Percentiles rank a stretch among this genome's conserved stretches.
phyloP scores from a whole-genome alignment of 345 rosid genomes.

The Viola odorata region DNA sequence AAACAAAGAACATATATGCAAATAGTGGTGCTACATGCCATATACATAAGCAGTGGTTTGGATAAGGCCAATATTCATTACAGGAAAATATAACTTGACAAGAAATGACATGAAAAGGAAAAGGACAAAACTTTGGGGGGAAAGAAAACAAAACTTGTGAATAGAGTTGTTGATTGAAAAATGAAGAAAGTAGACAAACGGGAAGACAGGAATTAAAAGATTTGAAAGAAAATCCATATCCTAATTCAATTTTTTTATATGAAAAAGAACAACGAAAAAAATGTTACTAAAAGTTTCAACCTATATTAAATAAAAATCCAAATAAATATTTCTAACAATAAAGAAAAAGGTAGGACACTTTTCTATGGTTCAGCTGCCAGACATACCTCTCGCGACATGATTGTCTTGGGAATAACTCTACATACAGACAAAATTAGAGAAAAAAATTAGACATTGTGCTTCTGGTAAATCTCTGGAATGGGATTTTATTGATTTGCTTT shows the following conservation, averaged over 20 bases:
- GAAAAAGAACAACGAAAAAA: conserved; percentile 1
- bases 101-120: conserved; percentile 5
- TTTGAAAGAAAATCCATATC: conserved; percentile 22
- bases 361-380: conserved; percentile 30
- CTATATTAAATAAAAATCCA: not conserved
- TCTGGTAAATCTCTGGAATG: too few relatives aligned
- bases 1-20: conserved; percentile 1
- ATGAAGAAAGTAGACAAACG: conserved; percentile 17
- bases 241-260: not conserved
- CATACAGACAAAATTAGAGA: conserved; percentile 62
- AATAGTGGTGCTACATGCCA: conserved; percentile 3
- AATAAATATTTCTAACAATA: not conserved
- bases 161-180: not conserved
- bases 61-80: conserved; percentile 22
- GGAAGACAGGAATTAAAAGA: conserved; percentile 11
- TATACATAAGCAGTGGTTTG: conserved; percentile 5
- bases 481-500: too few relatives aligned
- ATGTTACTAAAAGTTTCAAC: conserved; percentile 7
- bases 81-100: conserved; percentile 8
- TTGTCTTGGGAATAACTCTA: conserved; percentile 99
- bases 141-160: not conserved
- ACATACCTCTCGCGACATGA: conserved; percentile 99
- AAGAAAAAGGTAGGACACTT: conserved; percentile 37
- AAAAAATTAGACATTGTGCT: conserved; percentile 50
- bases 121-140: not conserved